A percentile compares a stretch with the other conserved stretches of the same genome.
These are phyloP conservation scores for Bimuria novae-zelandiae DNA, from an alignment of 2,329 filamentous ascomycete species.

Conservation along the genomic window DNA sequence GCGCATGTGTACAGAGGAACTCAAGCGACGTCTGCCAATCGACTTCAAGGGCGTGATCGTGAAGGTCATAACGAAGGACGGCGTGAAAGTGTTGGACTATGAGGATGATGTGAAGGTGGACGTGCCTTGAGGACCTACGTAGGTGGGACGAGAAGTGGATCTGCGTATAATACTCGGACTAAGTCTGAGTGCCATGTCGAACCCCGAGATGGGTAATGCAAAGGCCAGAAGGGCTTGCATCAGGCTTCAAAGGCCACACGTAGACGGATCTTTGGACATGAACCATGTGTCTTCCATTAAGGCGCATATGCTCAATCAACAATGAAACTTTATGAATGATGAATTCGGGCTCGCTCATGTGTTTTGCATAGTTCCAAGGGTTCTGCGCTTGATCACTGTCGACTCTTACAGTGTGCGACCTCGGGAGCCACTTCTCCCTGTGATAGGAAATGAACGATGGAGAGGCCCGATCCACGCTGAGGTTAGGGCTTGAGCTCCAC, in stretches of 20 bases:
- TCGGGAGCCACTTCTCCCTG: too few species aligned
- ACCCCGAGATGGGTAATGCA: not conserved
- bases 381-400: too few species aligned
- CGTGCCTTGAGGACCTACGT: conserved; percentile 54
- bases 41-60: conserved; percentile 97
- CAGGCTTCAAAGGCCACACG: not conserved
- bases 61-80: conserved; percentile 94
- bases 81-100: conserved; percentile 82
- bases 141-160: not conserved
- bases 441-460: too few species aligned
- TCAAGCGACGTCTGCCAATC: conserved; percentile 94
- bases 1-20: conserved; percentile 92
- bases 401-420: too few species aligned
- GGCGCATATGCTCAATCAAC: not conserved
- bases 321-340: conserved; percentile 1
- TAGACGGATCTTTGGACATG: not conserved
- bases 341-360: not conserved
- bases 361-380: too few species aligned
- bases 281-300: not conserved
- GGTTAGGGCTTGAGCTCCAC: too few species aligned
- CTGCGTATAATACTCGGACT: not conserved
- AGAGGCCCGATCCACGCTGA: too few species aligned
- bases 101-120: conserved; percentile 77
- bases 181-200: not conserved
- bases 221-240: not conserved